Percentiles rank a stretch among this genome's conserved stretches.
Conservation (phyloP, 306 rosid species). For the Prunus campanulata region DNA sequence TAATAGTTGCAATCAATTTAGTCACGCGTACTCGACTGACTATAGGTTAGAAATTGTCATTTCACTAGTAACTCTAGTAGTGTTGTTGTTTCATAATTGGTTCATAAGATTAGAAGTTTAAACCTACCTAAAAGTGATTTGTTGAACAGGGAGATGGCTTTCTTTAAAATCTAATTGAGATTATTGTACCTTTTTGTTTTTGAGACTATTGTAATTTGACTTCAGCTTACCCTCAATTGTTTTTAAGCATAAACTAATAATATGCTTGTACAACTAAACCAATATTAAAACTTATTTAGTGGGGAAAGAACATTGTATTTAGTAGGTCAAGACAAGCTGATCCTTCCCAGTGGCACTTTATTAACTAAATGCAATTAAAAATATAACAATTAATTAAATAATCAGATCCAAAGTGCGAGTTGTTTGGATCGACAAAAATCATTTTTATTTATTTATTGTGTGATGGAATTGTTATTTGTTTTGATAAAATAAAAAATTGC, state of each 20-base stretch:
- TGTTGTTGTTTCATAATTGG: neutral
- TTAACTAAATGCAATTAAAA: neutral
- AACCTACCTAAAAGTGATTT: neutral
- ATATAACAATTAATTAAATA: neutral
- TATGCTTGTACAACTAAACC: constrained; percentile 2
- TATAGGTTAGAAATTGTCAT: too few relatives aligned
- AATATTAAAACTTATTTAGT: neutral
- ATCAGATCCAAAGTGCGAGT: constrained; percentile 13
- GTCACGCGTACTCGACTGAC: too few relatives aligned
- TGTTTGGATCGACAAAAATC: constrained; percentile 4
- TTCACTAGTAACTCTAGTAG: too few relatives aligned
- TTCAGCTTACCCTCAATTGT: neutral
- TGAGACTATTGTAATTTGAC: neutral
- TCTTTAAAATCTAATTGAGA: neutral
- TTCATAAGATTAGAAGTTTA: neutral
- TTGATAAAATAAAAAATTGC: too few relatives aligned
- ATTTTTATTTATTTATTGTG: neutral
- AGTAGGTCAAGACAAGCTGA: constrained; percentile 1
- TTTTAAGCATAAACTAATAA: neutral
- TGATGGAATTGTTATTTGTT: neutral
- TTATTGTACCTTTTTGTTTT: neutral
- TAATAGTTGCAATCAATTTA: too few relatives aligned
- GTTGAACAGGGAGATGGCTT: too few relatives aligned
- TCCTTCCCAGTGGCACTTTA: neutral
- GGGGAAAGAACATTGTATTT: neutral